Evolutionary conservation across 345 rosid species (phyloP).

Genomic region (Punica granatum): DNA sequence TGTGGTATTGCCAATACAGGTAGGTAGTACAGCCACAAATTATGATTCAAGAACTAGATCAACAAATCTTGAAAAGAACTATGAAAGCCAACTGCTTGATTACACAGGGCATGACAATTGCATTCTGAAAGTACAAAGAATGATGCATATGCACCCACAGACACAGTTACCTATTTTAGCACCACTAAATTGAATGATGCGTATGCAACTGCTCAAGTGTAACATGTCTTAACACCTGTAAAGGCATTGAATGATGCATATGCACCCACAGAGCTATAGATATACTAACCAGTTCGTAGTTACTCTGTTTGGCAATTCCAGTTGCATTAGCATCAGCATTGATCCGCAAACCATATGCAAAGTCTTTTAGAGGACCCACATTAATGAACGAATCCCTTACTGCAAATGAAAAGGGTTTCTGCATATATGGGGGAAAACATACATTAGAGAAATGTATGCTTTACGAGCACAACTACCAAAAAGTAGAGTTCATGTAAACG

Average conservation of each 20-base stretch:
- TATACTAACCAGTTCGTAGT: slow-evolving; percentile 86
- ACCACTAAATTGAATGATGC: background rate
- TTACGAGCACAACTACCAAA: background rate
- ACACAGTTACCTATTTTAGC: too few species aligned
- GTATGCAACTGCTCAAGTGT: background rate
- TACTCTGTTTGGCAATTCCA: slow-evolving; percentile 95
- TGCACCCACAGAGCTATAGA: background rate
- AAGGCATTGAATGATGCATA: background rate
- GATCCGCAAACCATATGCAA: slow-evolving; percentile 77
- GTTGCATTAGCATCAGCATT: slow-evolving; percentile 89
- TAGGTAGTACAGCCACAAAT: background rate
- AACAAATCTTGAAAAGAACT: background rate
- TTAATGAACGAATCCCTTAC: slow-evolving; percentile 91
- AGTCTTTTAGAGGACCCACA: slow-evolving; percentile 96
- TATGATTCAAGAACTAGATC: background rate
- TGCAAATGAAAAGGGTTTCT: slow-evolving; percentile 86
- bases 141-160: too few species aligned
- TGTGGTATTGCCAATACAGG: slow-evolving; percentile 19
- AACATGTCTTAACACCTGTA: background rate
- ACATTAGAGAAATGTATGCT: slow-evolving; percentile 4
- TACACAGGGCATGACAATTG: background rate
- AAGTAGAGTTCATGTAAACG: background rate
- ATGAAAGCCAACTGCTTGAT: background rate
- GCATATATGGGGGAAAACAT: slow-evolving; percentile 27
- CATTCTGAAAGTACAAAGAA: background rate